These are phyloP conservation scores for Wallacemonas rigidus DNA, from an alignment of 208 protist species.

Conservation along the genomic window DNA sequence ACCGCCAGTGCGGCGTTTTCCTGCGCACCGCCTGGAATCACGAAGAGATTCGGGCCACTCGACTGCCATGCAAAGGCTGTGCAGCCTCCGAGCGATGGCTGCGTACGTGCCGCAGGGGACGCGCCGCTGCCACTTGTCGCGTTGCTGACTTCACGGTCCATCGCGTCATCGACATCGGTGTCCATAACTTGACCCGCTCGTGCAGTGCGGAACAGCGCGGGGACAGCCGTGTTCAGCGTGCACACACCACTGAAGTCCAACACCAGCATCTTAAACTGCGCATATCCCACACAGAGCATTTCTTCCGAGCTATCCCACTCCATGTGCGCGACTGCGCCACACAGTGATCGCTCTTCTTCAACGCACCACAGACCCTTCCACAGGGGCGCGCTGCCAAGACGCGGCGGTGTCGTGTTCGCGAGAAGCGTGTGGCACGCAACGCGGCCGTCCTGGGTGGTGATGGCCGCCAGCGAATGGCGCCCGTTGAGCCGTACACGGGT, in stretches of 20 bases:
- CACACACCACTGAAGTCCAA: constrained; percentile 73
- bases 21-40: neutral
- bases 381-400: constrained; percentile 20
- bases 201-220: constrained; percentile 15
- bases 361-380: constrained; percentile 59
- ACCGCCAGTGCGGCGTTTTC: constrained; percentile 23
- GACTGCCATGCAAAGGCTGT: constrained; percentile 33
- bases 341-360: constrained; percentile 15
- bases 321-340: constrained; percentile 46
- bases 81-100: constrained; percentile 22
- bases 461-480: constrained; percentile 48
- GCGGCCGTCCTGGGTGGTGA: constrained; percentile 58
- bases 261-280: constrained; percentile 48
- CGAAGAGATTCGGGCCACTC: constrained; percentile 9
- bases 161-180: too few relatives aligned
- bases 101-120: neutral
- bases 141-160: too few relatives aligned
- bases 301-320: constrained; percentile 63
- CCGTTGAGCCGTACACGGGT: constrained; percentile 39
- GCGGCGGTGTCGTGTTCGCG: neutral
- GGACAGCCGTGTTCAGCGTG: constrained; percentile 16
- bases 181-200: neutral
- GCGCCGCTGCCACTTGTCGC: too few relatives aligned
- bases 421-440: constrained; percentile 44
- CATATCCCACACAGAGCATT: constrained; percentile 66